Percentiles rank a stretch among this genome's conserved stretches.
phyloP scores from a whole-genome alignment of 2,329 filamentous ascomycete genomes.

The Ophioceras dolichostomum region DNA sequence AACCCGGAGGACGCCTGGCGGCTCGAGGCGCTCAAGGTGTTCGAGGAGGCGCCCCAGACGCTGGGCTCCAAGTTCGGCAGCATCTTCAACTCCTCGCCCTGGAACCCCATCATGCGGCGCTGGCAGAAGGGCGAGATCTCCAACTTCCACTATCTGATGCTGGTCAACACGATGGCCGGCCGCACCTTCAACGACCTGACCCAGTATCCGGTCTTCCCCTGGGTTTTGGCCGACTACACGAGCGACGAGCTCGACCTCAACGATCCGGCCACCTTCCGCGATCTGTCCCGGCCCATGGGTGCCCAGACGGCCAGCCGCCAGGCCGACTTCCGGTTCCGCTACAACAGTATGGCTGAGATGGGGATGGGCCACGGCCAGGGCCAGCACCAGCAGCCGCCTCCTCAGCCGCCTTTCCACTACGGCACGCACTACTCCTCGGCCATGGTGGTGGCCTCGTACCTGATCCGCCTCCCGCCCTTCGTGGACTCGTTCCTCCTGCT shows the following conservation, averaged over 20 bases:
- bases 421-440: conserved; percentile 98
- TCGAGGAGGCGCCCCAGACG: conserved; percentile 45
- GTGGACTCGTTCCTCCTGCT: conserved; percentile 90
- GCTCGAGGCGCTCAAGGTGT: conserved; percentile 66
- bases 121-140: conserved; percentile 95
- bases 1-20: conserved; percentile 87
- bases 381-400: no score
- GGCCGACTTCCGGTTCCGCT: conserved; percentile 69
- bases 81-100: conserved; percentile 74
- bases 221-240: conserved; percentile 91
- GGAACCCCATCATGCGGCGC: conserved; percentile 73
- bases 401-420: conserved; percentile 92
- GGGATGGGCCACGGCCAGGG: no score
- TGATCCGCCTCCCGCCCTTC: conserved; percentile 91
- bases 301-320: conserved; percentile 71
- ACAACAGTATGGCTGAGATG: conserved; percentile 82
- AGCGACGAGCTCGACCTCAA: conserved; percentile 84
- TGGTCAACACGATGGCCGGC: conserved; percentile 94
- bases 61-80: conserved; percentile 85
- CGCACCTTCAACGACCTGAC: conserved; percentile 96
- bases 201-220: conserved; percentile 96
- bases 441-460: conserved; percentile 95
- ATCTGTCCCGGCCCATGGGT: conserved; percentile 93
- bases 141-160: conserved; percentile 98
- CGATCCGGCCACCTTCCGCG: conserved; percentile 75